Conservation (phyloP, 495 filamentous ascomycete genomes). For the Astrocystis sublimbata region DNA sequence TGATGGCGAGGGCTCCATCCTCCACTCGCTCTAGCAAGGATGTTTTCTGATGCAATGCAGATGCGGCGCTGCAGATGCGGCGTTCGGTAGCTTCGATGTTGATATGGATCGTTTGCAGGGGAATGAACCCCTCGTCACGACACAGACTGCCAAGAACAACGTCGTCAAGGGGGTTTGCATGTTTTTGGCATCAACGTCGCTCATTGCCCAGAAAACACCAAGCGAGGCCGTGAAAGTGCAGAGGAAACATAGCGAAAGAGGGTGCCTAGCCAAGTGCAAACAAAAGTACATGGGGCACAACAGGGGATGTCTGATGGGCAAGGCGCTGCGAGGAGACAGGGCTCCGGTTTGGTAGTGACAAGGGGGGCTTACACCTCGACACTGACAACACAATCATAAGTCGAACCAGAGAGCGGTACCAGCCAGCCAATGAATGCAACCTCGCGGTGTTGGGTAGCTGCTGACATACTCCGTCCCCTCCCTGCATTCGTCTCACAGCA, state of each 20-base stretch:
- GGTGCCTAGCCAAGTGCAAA: neutral
- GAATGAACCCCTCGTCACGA: neutral
- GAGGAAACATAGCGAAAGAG: neutral
- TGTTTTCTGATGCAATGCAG: too few species aligned
- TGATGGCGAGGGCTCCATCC: slow-evolving; percentile 11
- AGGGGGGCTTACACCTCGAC: neutral
- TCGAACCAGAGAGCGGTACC: neutral
- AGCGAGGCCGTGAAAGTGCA: neutral
- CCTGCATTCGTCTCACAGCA: slow-evolving; percentile 7
- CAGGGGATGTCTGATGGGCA: neutral
- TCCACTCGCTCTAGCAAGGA: slow-evolving; percentile 9
- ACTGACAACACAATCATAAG: too few species aligned
- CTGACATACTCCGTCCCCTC: slow-evolving; percentile 4
- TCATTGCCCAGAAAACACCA: neutral
- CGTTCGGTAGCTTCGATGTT: neutral
- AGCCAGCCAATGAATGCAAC: slow-evolving; percentile 4
- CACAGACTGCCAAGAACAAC: slow-evolving; percentile 6
- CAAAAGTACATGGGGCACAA: too few species aligned
- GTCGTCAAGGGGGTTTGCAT: neutral
- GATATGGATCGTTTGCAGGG: neutral
- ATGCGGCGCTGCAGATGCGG: slow-evolving; percentile 8
- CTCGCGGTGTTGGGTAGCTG: slow-evolving; percentile 3
- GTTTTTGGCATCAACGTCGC: neutral
- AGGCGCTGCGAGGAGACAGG: slow-evolving; percentile 6
- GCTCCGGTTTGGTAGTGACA: neutral